Conservation (phyloP, 2,329 filamentous ascomycete species). For the Alternaria postmessia region DNA sequence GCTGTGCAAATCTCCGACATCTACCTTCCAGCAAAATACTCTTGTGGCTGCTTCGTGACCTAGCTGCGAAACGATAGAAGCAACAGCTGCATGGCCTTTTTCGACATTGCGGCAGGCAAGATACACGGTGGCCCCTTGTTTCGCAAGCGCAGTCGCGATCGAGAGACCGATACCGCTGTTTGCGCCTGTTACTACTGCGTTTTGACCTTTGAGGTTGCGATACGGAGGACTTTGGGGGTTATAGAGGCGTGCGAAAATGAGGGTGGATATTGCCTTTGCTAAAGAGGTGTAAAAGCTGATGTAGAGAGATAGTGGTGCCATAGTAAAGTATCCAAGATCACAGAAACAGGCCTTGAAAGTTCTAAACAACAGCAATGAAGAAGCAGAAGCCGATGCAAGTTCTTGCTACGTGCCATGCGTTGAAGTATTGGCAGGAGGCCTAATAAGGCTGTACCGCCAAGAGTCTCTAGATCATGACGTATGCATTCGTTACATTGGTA, state of each 20-base stretch:
- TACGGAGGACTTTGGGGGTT: constrained; percentile 12
- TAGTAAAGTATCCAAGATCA: background rate
- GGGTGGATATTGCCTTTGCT: constrained; percentile 4
- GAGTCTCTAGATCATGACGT: background rate
- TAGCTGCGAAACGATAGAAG: constrained; percentile 10
- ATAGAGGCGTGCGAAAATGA: constrained; percentile 23
- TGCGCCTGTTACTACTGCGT: constrained; percentile 60
- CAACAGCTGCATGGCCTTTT: constrained; percentile 18
- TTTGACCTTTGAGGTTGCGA: constrained; percentile 52
- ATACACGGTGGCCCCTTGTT: constrained; percentile 23
- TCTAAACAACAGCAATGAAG: background rate
- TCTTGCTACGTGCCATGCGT: background rate
- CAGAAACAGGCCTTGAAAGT: background rate
- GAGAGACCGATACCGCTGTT: constrained; percentile 60
- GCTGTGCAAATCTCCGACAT: constrained; percentile 19
- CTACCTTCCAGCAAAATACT: constrained; percentile 19
- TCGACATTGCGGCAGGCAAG: constrained; percentile 26
- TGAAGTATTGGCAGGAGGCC: background rate
- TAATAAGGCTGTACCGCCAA: background rate
- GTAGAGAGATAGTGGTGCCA: constrained; percentile 9
- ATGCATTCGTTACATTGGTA: background rate
- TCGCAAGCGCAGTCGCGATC: constrained; percentile 22
- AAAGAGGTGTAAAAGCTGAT: constrained; percentile 18
- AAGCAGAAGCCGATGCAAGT: background rate
- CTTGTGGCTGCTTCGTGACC: background rate